Evolutionary conservation across 768 basidiomycete species (phyloP).

Genomic region (Vishniacozyma victoriae): DNA sequence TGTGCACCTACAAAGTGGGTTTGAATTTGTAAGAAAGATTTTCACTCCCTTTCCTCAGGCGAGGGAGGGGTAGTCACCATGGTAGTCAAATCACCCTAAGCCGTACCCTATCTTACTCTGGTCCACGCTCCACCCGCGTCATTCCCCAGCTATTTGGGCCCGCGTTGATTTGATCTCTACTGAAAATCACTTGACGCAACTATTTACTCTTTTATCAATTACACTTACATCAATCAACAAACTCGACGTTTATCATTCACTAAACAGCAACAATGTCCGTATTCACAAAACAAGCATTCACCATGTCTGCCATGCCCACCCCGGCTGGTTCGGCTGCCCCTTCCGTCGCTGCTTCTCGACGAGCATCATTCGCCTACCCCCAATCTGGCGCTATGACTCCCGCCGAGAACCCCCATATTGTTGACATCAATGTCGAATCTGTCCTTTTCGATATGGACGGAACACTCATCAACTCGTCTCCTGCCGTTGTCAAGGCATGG

Average conservation of each 20-base stretch:
- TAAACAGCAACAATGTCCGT: conserved; percentile 38
- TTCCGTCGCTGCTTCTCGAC: conserved; percentile 25
- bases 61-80: too few relatives aligned
- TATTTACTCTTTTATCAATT: too few relatives aligned
- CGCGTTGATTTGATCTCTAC: too few relatives aligned
- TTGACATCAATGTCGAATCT: conserved; percentile 40
- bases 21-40: too few relatives aligned
- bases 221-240: neutral
- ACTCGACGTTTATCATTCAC: neutral
- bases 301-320: conserved; percentile 41
- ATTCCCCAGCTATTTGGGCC: too few relatives aligned
- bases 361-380: conserved; percentile 22
- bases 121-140: too few relatives aligned
- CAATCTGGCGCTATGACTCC: conserved; percentile 30
- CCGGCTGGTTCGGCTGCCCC: conserved; percentile 22
- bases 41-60: too few relatives aligned
- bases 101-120: too few relatives aligned
- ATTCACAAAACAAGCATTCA: conserved; percentile 45
- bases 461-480: conserved; percentile 55
- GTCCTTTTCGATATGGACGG: conserved; percentile 44
- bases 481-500: conserved; percentile 74
- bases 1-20: too few relatives aligned
- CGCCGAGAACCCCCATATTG: conserved; percentile 35
- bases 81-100: too few relatives aligned
- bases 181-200: too few relatives aligned